Evolutionary conservation across 2,329 filamentous ascomycete species (phyloP), one percentile per base, ranked within the genome.

Genomic region (Cladosporium sp.): DNA sequence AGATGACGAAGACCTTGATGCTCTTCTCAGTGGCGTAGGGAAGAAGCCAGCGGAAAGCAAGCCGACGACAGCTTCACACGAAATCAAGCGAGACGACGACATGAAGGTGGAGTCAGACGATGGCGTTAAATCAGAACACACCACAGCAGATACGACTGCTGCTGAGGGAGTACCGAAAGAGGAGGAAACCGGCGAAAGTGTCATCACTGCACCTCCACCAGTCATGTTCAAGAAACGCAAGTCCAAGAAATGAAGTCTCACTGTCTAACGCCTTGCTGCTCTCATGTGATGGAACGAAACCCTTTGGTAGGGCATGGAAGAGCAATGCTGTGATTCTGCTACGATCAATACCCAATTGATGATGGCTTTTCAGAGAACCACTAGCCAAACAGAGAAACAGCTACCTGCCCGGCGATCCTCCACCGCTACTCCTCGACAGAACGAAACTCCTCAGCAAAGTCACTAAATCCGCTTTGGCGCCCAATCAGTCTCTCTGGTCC

Each of bases 191-290:
- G 68, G 72, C 54, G 53, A 55, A 11, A 60, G 43, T 48, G 52
- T 13, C 18, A 27, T 30, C 65, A 63, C 56, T 40, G 64, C 65
- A 9, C 73, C 78, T 2, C 67, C 70, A 6, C 74, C 79, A 0
- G 77, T 89, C 2, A 73, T 89, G 3, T 93, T 92, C 70, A 92
- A 91, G 71, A 91, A 90, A 72, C 75, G 88, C 48, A 92, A 89
- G 63, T 57, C 59, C 17, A 68, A 68, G 58, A 64, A 58, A 49
- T 67, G 65, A 48, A 15, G 22, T 9, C 9, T 27, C 5, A 27
- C 9, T 9, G 22, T 5, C 4, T 27, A 9, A 27, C 9, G 9
- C 22, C 22, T 9, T 27, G 22, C 22, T 27, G 9, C 9, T 9
- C 22, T 27, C 22, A 27, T 27, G 5, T 27, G 22, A 9, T 27